Evolutionary conservation across 2,329 filamentous ascomycete genomes (phyloP), one percentile per base, ranked within the genome.

Genomic region (Aspergillus transmontanensis): DNA sequence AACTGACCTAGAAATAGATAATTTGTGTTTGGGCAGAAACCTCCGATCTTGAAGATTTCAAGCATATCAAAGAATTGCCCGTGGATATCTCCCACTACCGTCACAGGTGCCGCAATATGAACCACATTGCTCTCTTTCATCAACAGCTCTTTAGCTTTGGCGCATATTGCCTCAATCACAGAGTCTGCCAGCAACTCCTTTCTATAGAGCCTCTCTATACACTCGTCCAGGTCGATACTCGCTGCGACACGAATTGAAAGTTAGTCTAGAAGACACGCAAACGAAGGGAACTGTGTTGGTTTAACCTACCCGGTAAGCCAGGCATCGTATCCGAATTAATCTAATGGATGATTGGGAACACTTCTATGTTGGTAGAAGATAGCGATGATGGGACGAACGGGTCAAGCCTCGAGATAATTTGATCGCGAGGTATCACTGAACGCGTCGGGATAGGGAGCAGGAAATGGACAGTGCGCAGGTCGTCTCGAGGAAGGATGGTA

Each of bases 91-190:
- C 95, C 95, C 45, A 99, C 95, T 11, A 99, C 95, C 19, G 95
- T 99, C 63, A 99, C 93, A 2, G 95, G 95, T 36, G 95, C 94
- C 72, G 89, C 89, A 66, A 99, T 96, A 79, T 99, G 95, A 64
- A 99, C 95, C 66, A 99, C 95, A 81, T 99, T 99, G 86, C 94
- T 98, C 87, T 99, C 95, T 77, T 96, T 94, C 95, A 99, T 99
- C 71, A 99, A 86, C 71, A 99, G 85, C 83, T 99, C 95, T 78
- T 99, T 99, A 26, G 96, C 95, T 80, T 99, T 99, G 79, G 95
- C 94, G 83, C 95, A 99, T 88, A 99, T 94, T 74, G 95, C 95
- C 83, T 99, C 95, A 80, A 99, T 94, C 69, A 99, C 94, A 48
- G 94, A 97, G 81, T 99, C 95, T 73, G 95, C 94, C 63, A 99